Percentiles rank a stretch among this genome's conserved stretches.
Conservation (phyloP, 768 basidiomycete genomes). For the Leccinum variicolor region DNA sequence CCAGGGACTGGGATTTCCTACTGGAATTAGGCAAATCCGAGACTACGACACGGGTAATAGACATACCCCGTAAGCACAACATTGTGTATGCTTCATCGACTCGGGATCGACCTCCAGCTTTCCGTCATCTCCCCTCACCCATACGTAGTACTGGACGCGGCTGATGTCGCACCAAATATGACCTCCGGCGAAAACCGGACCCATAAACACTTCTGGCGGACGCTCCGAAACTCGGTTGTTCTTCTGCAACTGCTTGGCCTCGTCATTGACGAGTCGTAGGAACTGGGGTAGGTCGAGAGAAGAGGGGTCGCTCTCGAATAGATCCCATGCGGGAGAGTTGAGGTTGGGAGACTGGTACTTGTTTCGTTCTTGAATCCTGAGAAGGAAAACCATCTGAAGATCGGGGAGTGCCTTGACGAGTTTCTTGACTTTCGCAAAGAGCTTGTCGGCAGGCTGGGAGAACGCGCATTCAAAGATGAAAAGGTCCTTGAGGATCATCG, state of each 20-base stretch:
- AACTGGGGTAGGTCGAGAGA: background rate
- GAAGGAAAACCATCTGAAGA: background rate
- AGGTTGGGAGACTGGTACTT: background rate
- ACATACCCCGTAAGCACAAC: background rate
- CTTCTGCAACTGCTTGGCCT: background rate
- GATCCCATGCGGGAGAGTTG: background rate
- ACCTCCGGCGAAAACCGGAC: background rate
- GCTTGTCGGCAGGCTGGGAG: background rate
- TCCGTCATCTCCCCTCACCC: background rate
- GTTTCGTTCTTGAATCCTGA: background rate
- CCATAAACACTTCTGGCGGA: background rate
- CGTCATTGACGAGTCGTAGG: background rate
- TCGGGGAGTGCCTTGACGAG: background rate
- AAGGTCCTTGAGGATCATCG: background rate
- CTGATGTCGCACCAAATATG: background rate
- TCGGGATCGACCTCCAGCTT: background rate
- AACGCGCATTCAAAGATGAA: background rate
- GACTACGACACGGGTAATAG: background rate
- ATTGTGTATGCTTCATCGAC: background rate
- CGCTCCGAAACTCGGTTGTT: background rate
- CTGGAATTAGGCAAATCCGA: background rate
- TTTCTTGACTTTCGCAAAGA: background rate
- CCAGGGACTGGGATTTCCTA: background rate
- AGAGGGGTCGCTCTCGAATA: background rate
- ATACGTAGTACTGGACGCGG: background rate